Percentiles rank a stretch among this genome's conserved stretches.
phyloP scores from a whole-genome alignment of 2,329 filamentous ascomycete genomes.

The Fusarium denticulatum region DNA sequence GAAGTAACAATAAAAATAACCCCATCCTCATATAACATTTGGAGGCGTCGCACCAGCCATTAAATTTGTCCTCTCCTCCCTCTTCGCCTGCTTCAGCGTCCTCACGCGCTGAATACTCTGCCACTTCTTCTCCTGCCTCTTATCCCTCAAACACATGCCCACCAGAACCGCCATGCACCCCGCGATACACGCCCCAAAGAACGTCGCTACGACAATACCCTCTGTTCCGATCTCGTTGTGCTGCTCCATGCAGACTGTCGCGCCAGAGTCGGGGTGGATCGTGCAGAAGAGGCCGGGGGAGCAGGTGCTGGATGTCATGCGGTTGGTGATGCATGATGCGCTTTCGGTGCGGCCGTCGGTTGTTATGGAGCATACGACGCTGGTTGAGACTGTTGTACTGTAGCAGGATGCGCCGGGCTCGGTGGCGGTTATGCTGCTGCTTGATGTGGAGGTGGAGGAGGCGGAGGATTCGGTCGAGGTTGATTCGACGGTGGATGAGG shows the following conservation, averaged over 20 bases:
- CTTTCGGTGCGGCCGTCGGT: constrained; percentile 17
- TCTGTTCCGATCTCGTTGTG: constrained; percentile 6
- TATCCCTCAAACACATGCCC: constrained; percentile 5
- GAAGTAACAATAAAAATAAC: no score
- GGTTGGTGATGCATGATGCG: constrained; percentile 3
- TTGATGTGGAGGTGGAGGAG: not conserved
- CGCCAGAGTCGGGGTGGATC: constrained; percentile 8
- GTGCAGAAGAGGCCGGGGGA: constrained; percentile 7
- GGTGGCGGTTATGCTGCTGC: not conserved
- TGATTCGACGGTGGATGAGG: not conserved
- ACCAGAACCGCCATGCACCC: constrained; percentile 3
- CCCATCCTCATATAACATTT: not conserved
- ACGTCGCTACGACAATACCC: constrained; percentile 3
- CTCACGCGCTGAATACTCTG: not conserved
- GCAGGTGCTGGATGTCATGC: constrained; percentile 19
- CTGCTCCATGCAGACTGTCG: constrained; percentile 6
- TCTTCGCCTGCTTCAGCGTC: constrained; percentile 2
- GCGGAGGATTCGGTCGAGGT: not conserved
- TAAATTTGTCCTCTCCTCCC: not conserved
- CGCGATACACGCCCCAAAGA: constrained; percentile 3
- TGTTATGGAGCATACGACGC: constrained; percentile 10
- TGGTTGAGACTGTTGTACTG: constrained; percentile 18
- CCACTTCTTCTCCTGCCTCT: not conserved
- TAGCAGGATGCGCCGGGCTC: constrained; percentile 12
- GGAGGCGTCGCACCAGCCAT: not conserved